Base-by-base conservation (phyloP, 192 early-diverging fungal species). In the Backusella parvicylindrica region DNA sequence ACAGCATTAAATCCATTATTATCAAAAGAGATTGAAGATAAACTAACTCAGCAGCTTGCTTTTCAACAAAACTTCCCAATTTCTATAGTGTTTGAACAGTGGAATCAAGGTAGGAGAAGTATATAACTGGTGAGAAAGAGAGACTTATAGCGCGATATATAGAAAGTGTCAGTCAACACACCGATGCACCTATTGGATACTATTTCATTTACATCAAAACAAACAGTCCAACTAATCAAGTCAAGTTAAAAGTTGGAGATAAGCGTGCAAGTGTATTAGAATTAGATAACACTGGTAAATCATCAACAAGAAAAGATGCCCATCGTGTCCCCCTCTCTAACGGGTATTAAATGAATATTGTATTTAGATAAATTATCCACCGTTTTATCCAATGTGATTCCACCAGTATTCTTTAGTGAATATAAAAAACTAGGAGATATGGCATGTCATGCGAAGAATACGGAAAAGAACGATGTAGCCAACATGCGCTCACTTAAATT, bases 401-500 rank as follows among this genome's bases (percentile, higher is more conserved):
- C 80, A 38, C 63, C 72, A 40, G 35, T 82, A 13, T 75, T 75
- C 43, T 41, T 71, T 30, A 60, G 41, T 1, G 73, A 75, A 49
- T 38, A 67, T 6, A 49, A 72, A 32, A 41, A 53, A 15, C 38
- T 77, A 5, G 36, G 41, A 6, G 26, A 73, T 23, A 77, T 77
- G n/a, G 69, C 79, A 9, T 79, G 69, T 23, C 38, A 69, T n/a
- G 32, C 36, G 21, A 43, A 50, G 8, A 40, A 74, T 26, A 32
- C 32, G 16, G 60, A 77, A 65, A 67, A 77, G 50, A 77, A 74
- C 15, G 72, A 86, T 41, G 31, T 75, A 15, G 76, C 83, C 50
- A 87, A 83, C 32, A 90, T 95, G 79, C 84, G 90, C 26, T 89
- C 91, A 7, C 83, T 99, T 41, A 97, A 97, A 78, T 98, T 93